A percentile compares a stretch with the other conserved stretches of the same genome.
These are phyloP conservation scores for Thymus mandschuricus DNA, from an alignment of 257 asterid genomes.

Conservation along the genomic window DNA sequence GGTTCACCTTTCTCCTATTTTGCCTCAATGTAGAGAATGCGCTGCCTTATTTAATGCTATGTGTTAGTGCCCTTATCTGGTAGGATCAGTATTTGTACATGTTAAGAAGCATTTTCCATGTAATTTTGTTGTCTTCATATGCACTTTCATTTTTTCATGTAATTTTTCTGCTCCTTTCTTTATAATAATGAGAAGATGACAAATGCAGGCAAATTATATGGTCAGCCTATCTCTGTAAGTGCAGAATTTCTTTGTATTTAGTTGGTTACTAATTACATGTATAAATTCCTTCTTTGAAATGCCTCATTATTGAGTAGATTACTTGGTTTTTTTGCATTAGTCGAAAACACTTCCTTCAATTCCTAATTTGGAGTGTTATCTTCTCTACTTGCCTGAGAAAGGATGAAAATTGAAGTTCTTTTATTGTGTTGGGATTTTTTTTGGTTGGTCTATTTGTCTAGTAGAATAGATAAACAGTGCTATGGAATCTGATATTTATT, in stretches of 20 bases:
- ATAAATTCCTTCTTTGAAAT: not conserved
- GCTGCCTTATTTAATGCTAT: not conserved
- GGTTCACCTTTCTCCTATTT: conserved; percentile 18
- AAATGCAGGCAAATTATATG: not conserved
- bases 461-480: not conserved
- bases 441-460: too few relatives aligned
- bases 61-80: not conserved
- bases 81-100: not conserved
- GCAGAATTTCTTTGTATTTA: not conserved
- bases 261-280: conserved; percentile 5
- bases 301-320: not conserved
- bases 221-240: not conserved
- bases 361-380: too few relatives aligned
- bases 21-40: not conserved
- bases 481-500: not conserved
- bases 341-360: not conserved
- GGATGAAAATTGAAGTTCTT: too few relatives aligned
- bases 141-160: not conserved
- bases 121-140: conserved; percentile 2
- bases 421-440: too few relatives aligned
- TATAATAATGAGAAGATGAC: not conserved
- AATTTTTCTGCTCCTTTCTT: not conserved
- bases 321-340: not conserved
- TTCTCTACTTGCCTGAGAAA: too few relatives aligned
- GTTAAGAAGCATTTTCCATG: conserved; percentile 11